phyloP scores from a whole-genome alignment of 371 early-diverging fungal genomes.

The Encephalitozoon hellem region DNA sequence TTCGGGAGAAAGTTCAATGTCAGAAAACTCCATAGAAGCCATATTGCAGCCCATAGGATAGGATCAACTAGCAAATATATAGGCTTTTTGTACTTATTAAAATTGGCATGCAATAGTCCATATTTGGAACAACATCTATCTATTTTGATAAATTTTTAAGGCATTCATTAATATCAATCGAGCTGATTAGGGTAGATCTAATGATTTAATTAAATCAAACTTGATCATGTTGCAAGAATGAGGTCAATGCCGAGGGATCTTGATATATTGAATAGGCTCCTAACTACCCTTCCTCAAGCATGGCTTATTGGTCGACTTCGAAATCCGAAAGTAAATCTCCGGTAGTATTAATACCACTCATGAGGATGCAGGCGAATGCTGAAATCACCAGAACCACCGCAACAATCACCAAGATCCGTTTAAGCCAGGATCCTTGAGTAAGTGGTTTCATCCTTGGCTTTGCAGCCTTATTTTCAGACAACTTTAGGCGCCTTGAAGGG shows the following conservation, averaged over 20 bases:
- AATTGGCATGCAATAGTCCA: conserved; percentile 2
- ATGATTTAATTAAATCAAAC: not conserved
- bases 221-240: too few relatives aligned
- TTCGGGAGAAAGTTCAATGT: not conserved
- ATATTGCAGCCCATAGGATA: not conserved
- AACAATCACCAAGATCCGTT: not conserved
- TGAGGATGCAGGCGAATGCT: not conserved
- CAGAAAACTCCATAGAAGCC: not conserved
- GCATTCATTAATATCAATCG: not conserved
- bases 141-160: not conserved
- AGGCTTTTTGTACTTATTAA: conserved; percentile 6
- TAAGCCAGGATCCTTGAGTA: not conserved
- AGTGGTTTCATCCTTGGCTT: not conserved
- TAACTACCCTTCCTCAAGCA: too few relatives aligned
- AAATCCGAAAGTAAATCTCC: too few relatives aligned
- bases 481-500: not conserved
- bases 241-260: too few relatives aligned
- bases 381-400: not conserved
- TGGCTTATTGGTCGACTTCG: too few relatives aligned
- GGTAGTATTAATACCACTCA: too few relatives aligned
- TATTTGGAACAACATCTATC: not conserved
- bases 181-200: not conserved
- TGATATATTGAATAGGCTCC: too few relatives aligned
- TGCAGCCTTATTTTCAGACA: not conserved
- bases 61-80: not conserved